Evolutionary conservation across 225 moss, liverwort and hornwort genomes (phyloP).

Genomic region (Marchantia paleacea): DNA sequence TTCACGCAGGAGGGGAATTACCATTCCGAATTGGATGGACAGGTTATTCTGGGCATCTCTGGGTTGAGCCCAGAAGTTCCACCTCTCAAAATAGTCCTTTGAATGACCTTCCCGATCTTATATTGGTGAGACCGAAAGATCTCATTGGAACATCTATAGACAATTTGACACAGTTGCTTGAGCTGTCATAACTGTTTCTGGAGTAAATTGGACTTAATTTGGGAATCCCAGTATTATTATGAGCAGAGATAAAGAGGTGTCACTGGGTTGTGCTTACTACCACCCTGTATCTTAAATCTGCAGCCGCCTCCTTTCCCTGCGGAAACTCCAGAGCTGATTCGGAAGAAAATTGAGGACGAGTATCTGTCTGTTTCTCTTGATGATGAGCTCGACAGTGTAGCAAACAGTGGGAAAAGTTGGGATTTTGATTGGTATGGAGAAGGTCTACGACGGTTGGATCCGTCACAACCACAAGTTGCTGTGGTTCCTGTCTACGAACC

Average conservation of each 20-base stretch:
- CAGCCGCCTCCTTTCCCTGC: conserved; percentile 68
- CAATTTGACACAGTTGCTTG: not conserved
- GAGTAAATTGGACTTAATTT: not conserved
- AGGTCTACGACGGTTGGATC: conserved; percentile 62
- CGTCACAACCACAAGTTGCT: conserved; percentile 67
- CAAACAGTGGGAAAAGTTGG: conserved; percentile 78
- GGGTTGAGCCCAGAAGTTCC: conserved; percentile 56
- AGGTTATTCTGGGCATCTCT: conserved; percentile 71
- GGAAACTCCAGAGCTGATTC: conserved; percentile 60
- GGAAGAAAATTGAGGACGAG: conserved; percentile 60
- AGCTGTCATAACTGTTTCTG: not conserved
- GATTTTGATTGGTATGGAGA: conserved; percentile 98
- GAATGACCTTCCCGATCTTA: conserved; percentile 65
- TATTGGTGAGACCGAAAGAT: conserved; percentile 49
- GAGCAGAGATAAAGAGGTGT: not conserved
- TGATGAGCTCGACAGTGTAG: conserved; percentile 61
- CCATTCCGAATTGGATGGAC: conserved; percentile 69
- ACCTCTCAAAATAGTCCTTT: conserved; percentile 52
- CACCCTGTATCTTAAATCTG: conserved; percentile 11
- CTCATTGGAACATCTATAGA: not conserved
- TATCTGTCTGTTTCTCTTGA: conserved; percentile 73
- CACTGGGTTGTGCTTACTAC: conserved; percentile 22
- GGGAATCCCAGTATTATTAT: not conserved
- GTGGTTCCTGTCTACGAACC: conserved; percentile 87
- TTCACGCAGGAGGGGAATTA: conserved; percentile 52